Conservation (phyloP, 441 rosid species). For the Gossypium schwendimanii region DNA sequence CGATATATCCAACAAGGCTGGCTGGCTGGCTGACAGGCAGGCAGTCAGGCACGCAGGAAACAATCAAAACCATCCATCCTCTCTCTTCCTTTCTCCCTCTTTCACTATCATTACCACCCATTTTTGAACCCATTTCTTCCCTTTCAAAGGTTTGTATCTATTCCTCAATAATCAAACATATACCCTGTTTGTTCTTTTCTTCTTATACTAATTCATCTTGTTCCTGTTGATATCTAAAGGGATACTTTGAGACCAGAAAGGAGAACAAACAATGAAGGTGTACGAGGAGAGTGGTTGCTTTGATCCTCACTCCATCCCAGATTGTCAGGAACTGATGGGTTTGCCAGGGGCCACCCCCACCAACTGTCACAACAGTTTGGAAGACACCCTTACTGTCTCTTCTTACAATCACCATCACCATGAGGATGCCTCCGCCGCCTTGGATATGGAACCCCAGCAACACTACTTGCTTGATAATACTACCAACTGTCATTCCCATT, state of each 20-base stretch:
- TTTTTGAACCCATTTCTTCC: neutral
- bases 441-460: constrained; percentile 31
- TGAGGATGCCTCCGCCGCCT: constrained; percentile 10
- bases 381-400: constrained; percentile 30
- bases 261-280: constrained; percentile 20
- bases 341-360: constrained; percentile 20
- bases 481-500: constrained; percentile 15
- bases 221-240: no score
- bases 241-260: neutral
- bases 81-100: neutral
- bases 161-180: no score
- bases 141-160: neutral
- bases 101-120: neutral
- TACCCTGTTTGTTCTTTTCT: neutral
- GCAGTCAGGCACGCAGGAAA: neutral
- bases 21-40: neutral
- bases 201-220: neutral
- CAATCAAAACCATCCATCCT: neutral
- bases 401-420: constrained; percentile 26
- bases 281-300: constrained; percentile 38
- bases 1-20: neutral
- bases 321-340: constrained; percentile 16
- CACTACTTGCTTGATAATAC: constrained; percentile 18
- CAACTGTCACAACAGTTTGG: constrained; percentile 20
- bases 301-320: constrained; percentile 33